Conservation (phyloP, 1,139 yeast genomes). For the Yamadazyma diddensiae region DNA sequence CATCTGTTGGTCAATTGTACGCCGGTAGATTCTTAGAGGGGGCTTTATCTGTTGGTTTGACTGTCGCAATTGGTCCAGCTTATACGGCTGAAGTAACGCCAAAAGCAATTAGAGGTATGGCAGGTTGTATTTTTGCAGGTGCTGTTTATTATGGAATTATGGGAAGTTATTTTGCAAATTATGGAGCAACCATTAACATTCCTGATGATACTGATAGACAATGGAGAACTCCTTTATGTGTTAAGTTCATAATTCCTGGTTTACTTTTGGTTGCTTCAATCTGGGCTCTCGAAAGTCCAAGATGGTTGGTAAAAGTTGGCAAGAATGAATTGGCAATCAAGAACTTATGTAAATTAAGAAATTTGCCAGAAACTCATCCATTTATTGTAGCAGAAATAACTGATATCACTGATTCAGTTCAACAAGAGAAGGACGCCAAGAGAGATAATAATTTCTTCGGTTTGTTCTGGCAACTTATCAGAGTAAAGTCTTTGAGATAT, state of each 20-base stretch:
- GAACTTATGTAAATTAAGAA: constrained; percentile 44
- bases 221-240: constrained; percentile 36
- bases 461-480: constrained; percentile 28
- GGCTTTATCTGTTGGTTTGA: constrained; percentile 50
- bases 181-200: constrained; percentile 37
- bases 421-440: constrained; percentile 34
- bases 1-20: constrained; percentile 45
- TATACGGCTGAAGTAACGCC: constrained; percentile 56
- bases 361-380: constrained; percentile 49
- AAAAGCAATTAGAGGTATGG: constrained; percentile 48
- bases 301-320: constrained; percentile 43
- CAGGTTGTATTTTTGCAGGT: constrained; percentile 51
- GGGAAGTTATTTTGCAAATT: constrained; percentile 50
- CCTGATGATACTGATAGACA: constrained; percentile 26
- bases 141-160: constrained; percentile 55
- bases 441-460: constrained; percentile 12
- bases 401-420: constrained; percentile 47
- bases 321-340: constrained; percentile 32
- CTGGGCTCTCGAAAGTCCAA: constrained; percentile 42
- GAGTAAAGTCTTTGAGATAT: constrained; percentile 37
- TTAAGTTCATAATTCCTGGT: constrained; percentile 44
- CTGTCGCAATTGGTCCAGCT: constrained; percentile 56
- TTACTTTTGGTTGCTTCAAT: constrained; percentile 34
- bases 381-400: constrained; percentile 52
- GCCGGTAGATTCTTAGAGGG: constrained; percentile 58